Evolutionary conservation across 805 yeast genomes (phyloP), one percentile per base, ranked within the genome.

Genomic region (Cyberlindnera mrakii): DNA sequence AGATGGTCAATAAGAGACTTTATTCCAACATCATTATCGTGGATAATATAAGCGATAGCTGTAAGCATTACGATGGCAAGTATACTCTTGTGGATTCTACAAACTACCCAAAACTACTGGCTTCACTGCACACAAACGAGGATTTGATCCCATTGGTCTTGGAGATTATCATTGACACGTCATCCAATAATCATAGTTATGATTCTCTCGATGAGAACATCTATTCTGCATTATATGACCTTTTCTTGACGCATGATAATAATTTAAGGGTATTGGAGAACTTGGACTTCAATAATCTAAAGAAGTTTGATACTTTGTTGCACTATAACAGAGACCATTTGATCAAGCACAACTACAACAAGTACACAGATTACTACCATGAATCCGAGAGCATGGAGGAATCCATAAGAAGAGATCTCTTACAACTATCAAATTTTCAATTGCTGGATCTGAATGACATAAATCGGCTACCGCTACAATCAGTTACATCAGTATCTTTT

Each of bases 141-240:
- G 45, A 39, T 2, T 45, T 57, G 20, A 42, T 59, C 11, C 50
- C 50, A n/a, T 40, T 48, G 37, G 43, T 58, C 29, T 43, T 45
- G 17, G 58, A 57, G 40, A 54, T 59, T n/a, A 44, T 56, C 18
- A 57, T 59, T 39, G 55, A 54, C 27, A 58, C 64, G 0, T 54
- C 60, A 7, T 48, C 58, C 1, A 48, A 51, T 31, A 47, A 44
- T 19, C 30, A 42, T 40, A 45, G 59, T 18, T 55, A 56, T 41
- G 60, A 58, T 35, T 48, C 54, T 6, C 44, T 57, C 13, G 32
- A 27, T 19, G 46, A 43, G 8, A 54, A 57, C 33, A 45, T 55
- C 15, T 58, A 54, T 35, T 50, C 48, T 10, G 48, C 59, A 0
- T 32, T 58, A 14, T 58, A 58, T 35, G 62, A 58, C 23, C 37